Evolutionary conservation across 306 rosid genomes (phyloP).

Genomic region (Ammopiptanthus mongolicus): DNA sequence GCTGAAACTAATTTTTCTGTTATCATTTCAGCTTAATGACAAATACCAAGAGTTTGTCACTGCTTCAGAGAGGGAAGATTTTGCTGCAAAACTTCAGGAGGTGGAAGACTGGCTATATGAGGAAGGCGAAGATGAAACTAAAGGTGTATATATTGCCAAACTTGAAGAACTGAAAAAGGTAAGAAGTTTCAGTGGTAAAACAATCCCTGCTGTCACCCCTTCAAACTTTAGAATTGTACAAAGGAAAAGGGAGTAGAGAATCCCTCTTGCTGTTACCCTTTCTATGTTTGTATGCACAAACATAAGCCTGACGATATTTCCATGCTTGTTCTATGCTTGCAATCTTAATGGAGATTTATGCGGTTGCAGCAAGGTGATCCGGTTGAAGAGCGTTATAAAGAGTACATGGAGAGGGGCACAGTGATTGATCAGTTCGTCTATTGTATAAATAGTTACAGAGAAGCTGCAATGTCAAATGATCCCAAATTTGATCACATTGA

Average conservation of each 20-base stretch:
- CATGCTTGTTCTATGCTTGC: neutral
- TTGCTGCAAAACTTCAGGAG: conserved; percentile 63
- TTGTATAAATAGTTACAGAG: conserved; percentile 72
- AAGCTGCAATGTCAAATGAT: conserved; percentile 68
- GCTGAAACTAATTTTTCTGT: conserved; percentile 1
- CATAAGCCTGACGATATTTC: neutral
- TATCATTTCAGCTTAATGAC: conserved; percentile 63
- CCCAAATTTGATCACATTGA: conserved; percentile 89
- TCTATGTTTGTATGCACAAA: neutral
- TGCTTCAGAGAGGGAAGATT: conserved; percentile 63
- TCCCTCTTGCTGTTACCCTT: neutral
- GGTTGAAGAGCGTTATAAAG: conserved; percentile 75
- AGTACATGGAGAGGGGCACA: conserved; percentile 61
- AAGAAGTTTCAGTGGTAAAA: neutral
- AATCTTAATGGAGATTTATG: neutral
- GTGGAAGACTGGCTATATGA: conserved; percentile 96
- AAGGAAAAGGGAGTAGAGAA: neutral
- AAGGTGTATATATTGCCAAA: conserved; percentile 87
- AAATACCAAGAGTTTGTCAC: conserved; percentile 71
- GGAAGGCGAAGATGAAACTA: conserved; percentile 93
- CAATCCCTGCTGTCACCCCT: neutral
- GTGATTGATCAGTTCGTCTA: conserved; percentile 53
- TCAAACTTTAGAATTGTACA: neutral
- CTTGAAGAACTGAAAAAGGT: conserved; percentile 93
- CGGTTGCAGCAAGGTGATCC: conserved; percentile 88